Conservation (phyloP, 2,329 filamentous ascomycete genomes). For the Gyromitra esculenta region DNA sequence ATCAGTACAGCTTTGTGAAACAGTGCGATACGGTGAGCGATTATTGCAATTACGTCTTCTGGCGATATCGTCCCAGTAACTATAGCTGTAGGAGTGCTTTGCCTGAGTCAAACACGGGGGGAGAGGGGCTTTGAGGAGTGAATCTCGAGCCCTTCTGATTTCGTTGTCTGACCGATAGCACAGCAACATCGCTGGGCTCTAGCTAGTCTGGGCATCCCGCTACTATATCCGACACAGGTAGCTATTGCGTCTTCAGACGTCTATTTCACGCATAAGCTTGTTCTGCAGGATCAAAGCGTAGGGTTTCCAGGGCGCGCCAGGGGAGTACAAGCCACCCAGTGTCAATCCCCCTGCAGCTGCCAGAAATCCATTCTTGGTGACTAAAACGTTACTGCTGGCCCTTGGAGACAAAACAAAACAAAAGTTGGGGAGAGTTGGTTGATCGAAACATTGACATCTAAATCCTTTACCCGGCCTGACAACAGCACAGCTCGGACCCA, state of each 20-base stretch:
- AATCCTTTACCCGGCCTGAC: not conserved
- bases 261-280: constrained; percentile 21
- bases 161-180: not conserved
- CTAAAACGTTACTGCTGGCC: not conserved
- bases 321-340: not conserved
- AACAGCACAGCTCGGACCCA: not conserved
- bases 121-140: not conserved
- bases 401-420: not conserved
- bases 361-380: constrained; percentile 1
- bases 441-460: not conserved
- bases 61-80: not conserved
- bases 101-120: not conserved
- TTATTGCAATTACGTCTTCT: too few species aligned
- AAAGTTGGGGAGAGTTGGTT: not conserved
- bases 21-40: constrained; percentile 2
- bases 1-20: constrained; percentile 2
- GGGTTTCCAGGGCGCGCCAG: not conserved
- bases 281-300: constrained; percentile 21
- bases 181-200: not conserved
- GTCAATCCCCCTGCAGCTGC: constrained; percentile 5
- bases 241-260: constrained; percentile 7
- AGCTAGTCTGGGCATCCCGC: not conserved
- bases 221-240: constrained; percentile 10
- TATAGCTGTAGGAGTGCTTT: not conserved
- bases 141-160: not conserved